Percentiles rank a stretch among this genome's conserved stretches.
Conservation (phyloP, 768 basidiomycete genomes). For the Obba rivulosa region DNA sequence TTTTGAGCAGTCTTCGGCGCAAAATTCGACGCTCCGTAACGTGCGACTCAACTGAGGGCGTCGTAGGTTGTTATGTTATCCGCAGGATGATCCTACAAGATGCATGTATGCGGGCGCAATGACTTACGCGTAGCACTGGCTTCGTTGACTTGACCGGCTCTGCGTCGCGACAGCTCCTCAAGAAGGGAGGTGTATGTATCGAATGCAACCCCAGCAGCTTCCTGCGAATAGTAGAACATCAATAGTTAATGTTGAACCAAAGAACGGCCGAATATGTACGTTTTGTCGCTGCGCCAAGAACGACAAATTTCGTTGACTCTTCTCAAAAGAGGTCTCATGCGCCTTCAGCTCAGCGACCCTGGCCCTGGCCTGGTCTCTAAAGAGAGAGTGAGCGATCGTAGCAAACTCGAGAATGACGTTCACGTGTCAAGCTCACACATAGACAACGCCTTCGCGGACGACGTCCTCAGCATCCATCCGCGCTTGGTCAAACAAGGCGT, state of each 20-base stretch:
- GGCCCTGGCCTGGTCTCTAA: slow-evolving; percentile 23
- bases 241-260: neutral
- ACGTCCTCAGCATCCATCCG: slow-evolving; percentile 14
- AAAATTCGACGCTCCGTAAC: slow-evolving; percentile 27
- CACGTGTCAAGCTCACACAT: slow-evolving; percentile 12
- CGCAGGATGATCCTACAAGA: too few species aligned
- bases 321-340: slow-evolving; percentile 17
- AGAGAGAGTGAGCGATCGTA: slow-evolving; percentile 1
- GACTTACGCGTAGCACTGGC: slow-evolving; percentile 30
- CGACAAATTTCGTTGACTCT: slow-evolving; percentile 10
- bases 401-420: slow-evolving; percentile 8
- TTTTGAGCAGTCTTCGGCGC: slow-evolving; percentile 28
- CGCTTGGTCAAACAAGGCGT: slow-evolving; percentile 15
- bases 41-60: slow-evolving; percentile 26
- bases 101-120: too few species aligned
- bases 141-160: slow-evolving; percentile 25
- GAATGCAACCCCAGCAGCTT: slow-evolving; percentile 12
- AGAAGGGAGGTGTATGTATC: slow-evolving; percentile 17
- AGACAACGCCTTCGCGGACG: slow-evolving; percentile 14
- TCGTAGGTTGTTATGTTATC: neutral
- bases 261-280: slow-evolving; percentile 7
- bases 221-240: neutral
- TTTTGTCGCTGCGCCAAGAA: slow-evolving; percentile 11
- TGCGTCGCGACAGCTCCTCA: slow-evolving; percentile 28
- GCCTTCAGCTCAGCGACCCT: slow-evolving; percentile 17